A percentile compares a stretch with the other conserved stretches of the same genome.
phyloP scores from a whole-genome alignment of 108 stramenopile genomes.

The Mayamaea pseudoterrestris region DNA sequence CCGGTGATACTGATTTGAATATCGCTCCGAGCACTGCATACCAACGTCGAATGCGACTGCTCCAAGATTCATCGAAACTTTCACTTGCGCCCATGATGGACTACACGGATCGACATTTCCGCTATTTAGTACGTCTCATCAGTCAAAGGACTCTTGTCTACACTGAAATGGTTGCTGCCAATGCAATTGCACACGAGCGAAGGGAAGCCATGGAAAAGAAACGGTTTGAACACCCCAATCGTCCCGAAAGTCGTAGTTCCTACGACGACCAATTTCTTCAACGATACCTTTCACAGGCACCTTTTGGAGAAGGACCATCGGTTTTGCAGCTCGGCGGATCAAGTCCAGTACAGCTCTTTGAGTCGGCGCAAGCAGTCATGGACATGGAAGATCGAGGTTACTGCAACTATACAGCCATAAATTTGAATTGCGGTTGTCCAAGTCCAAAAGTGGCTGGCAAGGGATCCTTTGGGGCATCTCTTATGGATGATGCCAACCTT shows the following conservation, averaged over 20 bases:
- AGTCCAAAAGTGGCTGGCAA: slow-evolving; percentile 92
- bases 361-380: slow-evolving; percentile 58
- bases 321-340: slow-evolving; percentile 96
- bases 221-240: slow-evolving; percentile 1
- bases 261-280: slow-evolving; percentile 10
- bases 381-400: slow-evolving; percentile 46
- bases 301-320: slow-evolving; percentile 51
- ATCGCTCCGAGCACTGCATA: no score
- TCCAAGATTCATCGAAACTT: slow-evolving; percentile 27
- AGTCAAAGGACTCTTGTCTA: slow-evolving; percentile 79
- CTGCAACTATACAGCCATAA: slow-evolving; percentile 91
- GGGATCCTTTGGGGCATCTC: slow-evolving; percentile 95
- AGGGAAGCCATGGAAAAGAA: slow-evolving; percentile 10
- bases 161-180: slow-evolving; percentile 98
- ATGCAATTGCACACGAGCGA: slow-evolving; percentile 66
- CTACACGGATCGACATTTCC: slow-evolving; percentile 95
- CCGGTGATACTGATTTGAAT: no score
- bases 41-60: slow-evolving; percentile 2
- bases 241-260: slow-evolving; percentile 21
- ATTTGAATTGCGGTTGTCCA: slow-evolving; percentile 99
- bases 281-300: slow-evolving; percentile 30
- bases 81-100: slow-evolving; percentile 99
- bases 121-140: slow-evolving; percentile 75
- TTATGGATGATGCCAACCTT: slow-evolving; percentile 89
- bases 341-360: slow-evolving; percentile 61